These are phyloP conservation scores for Fusarium palustre DNA, from an alignment of 2,329 filamentous ascomycete species.

Conservation along the genomic window DNA sequence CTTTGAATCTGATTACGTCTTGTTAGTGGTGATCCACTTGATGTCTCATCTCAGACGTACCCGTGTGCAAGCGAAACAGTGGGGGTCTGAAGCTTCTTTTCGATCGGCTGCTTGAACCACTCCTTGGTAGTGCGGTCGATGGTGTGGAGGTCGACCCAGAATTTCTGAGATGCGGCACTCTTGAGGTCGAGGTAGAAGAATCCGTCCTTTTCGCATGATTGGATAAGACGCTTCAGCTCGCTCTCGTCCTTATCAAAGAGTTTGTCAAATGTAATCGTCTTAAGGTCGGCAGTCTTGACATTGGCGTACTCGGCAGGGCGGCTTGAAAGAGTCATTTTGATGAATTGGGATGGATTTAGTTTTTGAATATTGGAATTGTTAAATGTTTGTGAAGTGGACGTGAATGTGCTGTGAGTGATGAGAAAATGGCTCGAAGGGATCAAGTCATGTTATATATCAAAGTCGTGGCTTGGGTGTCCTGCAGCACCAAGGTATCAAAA, in stretches of 20 bases:
- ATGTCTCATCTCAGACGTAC: neutral
- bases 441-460: neutral
- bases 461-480: accelerated
- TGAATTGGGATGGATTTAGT: neutral
- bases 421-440: neutral
- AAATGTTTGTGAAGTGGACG: neutral
- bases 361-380: neutral
- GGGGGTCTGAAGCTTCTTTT: constrained; percentile 21
- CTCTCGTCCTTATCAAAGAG: constrained; percentile 8
- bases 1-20: constrained; percentile 2
- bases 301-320: neutral
- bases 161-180: neutral
- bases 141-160: constrained; percentile 10
- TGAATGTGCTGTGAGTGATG: neutral
- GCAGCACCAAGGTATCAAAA: neutral
- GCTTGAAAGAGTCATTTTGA: neutral
- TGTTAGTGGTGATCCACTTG: neutral
- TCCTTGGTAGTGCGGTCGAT: constrained; percentile 2
- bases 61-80: constrained; percentile 23
- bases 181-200: constrained; percentile 30
- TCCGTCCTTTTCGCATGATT: constrained; percentile 17
- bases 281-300: neutral
- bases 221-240: neutral
- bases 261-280: constrained; percentile 4
- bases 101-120: constrained; percentile 13